phyloP scores from a whole-genome alignment of 257 asterid genomes.

The Catharanthus roseus region DNA sequence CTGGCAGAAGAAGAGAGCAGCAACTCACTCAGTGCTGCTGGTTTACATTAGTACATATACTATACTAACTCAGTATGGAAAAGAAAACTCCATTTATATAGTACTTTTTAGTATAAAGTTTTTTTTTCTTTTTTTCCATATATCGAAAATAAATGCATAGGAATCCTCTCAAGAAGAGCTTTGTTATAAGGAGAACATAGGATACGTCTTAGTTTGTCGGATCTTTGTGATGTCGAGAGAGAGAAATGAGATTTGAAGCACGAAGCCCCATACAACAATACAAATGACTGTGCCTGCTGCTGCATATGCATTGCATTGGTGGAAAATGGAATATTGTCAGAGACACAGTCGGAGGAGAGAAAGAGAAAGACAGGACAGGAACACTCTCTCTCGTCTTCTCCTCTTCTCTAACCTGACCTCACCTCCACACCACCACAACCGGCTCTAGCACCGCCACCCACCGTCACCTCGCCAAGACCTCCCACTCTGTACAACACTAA shows the following conservation, averaged over 20 bases:
- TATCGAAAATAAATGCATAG: too few species aligned
- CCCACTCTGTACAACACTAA: too few species aligned
- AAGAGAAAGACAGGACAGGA: background rate
- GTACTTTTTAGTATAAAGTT: background rate
- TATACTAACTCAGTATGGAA: too few species aligned
- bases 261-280: conserved; percentile 7
- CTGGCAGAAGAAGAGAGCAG: background rate
- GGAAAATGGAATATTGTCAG: conserved; percentile 7
- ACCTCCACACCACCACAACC: too few species aligned
- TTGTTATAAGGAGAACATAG: too few species aligned
- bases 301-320: background rate
- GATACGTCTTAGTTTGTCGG: conserved; percentile 2
- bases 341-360: background rate
- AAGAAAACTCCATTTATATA: background rate
- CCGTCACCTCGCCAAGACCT: too few species aligned
- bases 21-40: too few species aligned
- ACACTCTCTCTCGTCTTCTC: background rate
- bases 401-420: background rate
- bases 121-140: too few species aligned
- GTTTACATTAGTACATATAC: too few species aligned
- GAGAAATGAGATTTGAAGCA: conserved; percentile 2
- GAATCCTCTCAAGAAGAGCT: too few species aligned
- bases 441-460: too few species aligned
- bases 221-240: background rate
- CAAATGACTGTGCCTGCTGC: too few species aligned